Conservation (phyloP, 345 rosid species). For the Syzygium aromaticum region DNA sequence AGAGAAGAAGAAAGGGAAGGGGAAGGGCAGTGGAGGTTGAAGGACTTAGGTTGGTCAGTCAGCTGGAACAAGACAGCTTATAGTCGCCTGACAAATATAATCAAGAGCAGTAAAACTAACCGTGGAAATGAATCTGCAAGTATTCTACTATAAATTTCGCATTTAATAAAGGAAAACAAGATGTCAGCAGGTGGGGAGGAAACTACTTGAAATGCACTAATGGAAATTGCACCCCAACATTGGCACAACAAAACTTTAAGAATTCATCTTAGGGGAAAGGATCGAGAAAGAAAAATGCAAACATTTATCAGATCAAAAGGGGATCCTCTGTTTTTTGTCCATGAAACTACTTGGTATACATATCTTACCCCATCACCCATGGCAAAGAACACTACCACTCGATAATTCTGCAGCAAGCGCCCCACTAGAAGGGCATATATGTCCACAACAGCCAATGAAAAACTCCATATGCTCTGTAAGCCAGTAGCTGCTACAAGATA, state of each 20-base stretch:
- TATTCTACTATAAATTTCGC: background rate
- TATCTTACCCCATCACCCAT: constrained; percentile 73
- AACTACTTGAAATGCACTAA: background rate
- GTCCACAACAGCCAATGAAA: constrained; percentile 44
- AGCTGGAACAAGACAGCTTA: background rate
- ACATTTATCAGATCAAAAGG: background rate
- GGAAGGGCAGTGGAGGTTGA: background rate
- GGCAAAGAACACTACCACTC: constrained; percentile 41
- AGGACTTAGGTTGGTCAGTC: background rate
- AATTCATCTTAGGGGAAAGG: background rate
- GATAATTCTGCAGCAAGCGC: constrained; percentile 56
- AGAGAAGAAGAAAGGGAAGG: background rate
- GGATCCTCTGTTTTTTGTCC: background rate
- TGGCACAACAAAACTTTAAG: background rate
- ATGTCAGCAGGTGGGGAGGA: background rate
- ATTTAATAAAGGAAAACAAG: background rate
- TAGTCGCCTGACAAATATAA: background rate
- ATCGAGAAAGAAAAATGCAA: background rate
- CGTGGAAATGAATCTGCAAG: background rate
- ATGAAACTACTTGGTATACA: background rate
- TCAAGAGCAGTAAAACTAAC: background rate
- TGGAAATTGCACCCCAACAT: background rate
- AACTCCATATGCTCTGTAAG: constrained; percentile 71
- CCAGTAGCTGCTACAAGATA: constrained; percentile 75
- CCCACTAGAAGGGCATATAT: constrained; percentile 59